phyloP scores from a whole-genome alignment of 2,329 filamentous ascomycete species.

The Microsporum ferrugineum region DNA sequence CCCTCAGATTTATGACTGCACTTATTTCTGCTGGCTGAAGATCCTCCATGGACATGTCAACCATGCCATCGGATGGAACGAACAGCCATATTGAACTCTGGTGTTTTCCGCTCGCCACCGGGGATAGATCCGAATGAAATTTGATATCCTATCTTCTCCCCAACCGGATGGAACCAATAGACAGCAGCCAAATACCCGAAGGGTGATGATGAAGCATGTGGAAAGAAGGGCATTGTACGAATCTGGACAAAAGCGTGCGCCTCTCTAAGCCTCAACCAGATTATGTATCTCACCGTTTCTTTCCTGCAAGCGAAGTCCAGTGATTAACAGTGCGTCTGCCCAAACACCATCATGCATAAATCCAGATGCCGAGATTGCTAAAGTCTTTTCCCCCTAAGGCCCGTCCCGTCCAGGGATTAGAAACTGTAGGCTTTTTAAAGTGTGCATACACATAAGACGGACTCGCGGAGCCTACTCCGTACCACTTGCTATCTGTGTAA shows the following conservation, averaged over 20 bases:
- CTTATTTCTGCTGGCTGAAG: neutral
- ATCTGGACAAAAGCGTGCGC: neutral
- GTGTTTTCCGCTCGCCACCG: neutral
- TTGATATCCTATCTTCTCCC: neutral
- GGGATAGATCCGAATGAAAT: neutral
- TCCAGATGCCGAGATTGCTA: neutral
- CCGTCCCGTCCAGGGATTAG: neutral
- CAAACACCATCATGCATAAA: neutral
- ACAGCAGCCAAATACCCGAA: neutral
- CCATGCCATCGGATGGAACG: neutral
- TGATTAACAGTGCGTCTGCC: neutral
- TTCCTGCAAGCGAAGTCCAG: neutral
- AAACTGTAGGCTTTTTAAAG: neutral
- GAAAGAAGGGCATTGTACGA: neutral
- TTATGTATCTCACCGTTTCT: neutral
- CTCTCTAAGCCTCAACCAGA: neutral
- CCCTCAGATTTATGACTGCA: too few relatives aligned
- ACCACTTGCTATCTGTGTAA: neutral
- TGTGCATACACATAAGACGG: neutral
- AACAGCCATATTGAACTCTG: neutral
- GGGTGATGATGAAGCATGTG: neutral
- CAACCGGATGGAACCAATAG: neutral
- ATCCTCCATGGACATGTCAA: neutral
- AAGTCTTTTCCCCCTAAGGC: neutral
- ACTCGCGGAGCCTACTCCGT: too few relatives aligned